Evolutionary conservation across 148 eudicot species (phyloP), one percentile per base, ranked within the genome.

Genomic region (Rhododendron griersonianum): DNA sequence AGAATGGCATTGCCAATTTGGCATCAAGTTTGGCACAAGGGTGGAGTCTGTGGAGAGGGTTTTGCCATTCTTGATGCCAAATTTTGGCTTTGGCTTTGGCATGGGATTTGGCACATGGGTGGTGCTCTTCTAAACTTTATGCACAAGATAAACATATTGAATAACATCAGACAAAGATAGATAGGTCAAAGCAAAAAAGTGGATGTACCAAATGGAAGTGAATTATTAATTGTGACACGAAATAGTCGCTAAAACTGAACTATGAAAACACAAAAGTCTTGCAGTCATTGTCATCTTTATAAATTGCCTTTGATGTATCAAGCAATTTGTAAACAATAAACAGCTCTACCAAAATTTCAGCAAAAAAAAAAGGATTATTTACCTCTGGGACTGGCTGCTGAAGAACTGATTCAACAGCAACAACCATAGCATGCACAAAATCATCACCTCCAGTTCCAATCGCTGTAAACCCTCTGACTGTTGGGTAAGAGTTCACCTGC

Each of bases 401-500:
- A 89, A 95, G 91, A 23, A 96, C 98, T 77, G 99, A 95, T 91
- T 96, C 99, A 79, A 96, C 98, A 83, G 98, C 99, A 75, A 95
- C 91, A 84, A 96, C 91, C 98, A 96, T 96, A 84, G 99, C 91
- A 51, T 95, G 96, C 30, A 96, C 99, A 86, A 96, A 96, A 91
- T 96, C 99, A 87, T 96, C 97, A 65, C 99, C 99, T 63, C 99
- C 98, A 51, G 94, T 92, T 81, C 99, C 99, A 82, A 96, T 96
- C 15, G 99, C 99, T 16, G 98, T 96, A 89, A 96, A 96, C 50
- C 95, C 96, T 91, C 99, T 92, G 80, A 89, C 94, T 44, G 95
- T 95, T 28, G 99, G 99, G 90, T 96, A 95, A 11, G 94, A 89
- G 84, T 96, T 95, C 83, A 96, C 96, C 99, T 96, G 86, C 41